phyloP scores from a whole-genome alignment of 768 basidiomycete genomes.

The Termitomyces titanicus region DNA sequence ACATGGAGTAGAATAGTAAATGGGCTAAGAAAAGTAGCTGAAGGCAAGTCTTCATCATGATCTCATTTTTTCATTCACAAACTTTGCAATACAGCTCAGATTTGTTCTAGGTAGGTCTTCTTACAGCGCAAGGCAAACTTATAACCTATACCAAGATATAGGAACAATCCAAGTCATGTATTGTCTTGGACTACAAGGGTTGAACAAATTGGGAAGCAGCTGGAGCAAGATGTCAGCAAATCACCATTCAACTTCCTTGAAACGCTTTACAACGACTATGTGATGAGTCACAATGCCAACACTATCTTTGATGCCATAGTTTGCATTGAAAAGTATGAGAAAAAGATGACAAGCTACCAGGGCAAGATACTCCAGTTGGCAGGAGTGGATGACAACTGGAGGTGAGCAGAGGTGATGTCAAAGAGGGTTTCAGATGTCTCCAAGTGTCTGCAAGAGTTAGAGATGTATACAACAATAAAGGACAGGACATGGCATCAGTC shows the following conservation, averaged over 20 bases:
- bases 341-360: neutral
- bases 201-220: neutral
- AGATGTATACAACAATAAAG: neutral
- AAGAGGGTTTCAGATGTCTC: neutral
- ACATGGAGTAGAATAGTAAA: neutral
- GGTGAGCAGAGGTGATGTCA: neutral
- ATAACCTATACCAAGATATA: too few species aligned
- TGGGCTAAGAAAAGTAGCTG: too few species aligned
- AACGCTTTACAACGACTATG: neutral
- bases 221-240: neutral
- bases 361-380: neutral
- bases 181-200: neutral
- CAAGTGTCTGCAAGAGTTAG: neutral
- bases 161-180: neutral
- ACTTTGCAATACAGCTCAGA: too few species aligned
- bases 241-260: neutral
- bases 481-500: neutral
- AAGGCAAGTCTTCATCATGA: too few species aligned
- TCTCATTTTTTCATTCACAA: too few species aligned
- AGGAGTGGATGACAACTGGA: neutral
- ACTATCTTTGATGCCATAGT: neutral
- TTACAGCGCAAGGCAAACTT: too few species aligned
- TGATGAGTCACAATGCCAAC: neutral
- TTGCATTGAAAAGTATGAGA: neutral
- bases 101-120: too few species aligned